Base-by-base conservation (phyloP, 805 yeast genomes). In the Candida tibetensis region DNA sequence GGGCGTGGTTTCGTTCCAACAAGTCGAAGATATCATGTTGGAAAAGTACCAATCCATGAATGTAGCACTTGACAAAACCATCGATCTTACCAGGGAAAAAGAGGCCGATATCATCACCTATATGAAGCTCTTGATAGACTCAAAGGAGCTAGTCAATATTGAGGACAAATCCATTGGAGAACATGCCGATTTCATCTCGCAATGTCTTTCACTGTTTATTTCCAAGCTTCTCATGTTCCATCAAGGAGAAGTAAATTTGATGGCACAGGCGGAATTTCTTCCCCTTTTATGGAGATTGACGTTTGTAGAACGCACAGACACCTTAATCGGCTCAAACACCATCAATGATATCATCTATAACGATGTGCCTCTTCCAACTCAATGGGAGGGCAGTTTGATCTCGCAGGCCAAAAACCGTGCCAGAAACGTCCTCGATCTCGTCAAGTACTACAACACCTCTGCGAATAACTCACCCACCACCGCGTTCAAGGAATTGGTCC, bases 201-300 rank as follows among this genome's bases (percentile, higher is more conserved):
- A 62, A 33, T 42, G 40, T 16, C 42, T 67, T 8, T 49, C 72
- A 13, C 30, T 41, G 14, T 61, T 66, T 42, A 51, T 66, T 13
- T 37, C 53, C 26, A 46, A 47, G 1, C 29, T 68, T 10, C 51
- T 52, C 39, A 26, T 42, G 21, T 67, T 66, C 37, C 52, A 64
- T 1, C 40, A 39, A 13, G 55, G 54, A 10, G 36, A 40, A 9
- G 45, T 64, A 28, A 48, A 56, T 16, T 40, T 66, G 37, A 44
- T 59, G 3, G 28, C 49, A 3, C 42, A 50, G 15, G 58, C 60
- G 2, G 57, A 57, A 26, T 56, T 66, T 34, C 44, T 62, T 3
- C 66, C 69, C 4, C 49, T 69, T 17, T 49, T 69, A 6, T 62
- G 69, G 64, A 51, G 64, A 32, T 37, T 69, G 30, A 45, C 66